Evolutionary conservation across 345 rosid genomes (phyloP).

Genomic region (Excoecaria agallocha): DNA sequence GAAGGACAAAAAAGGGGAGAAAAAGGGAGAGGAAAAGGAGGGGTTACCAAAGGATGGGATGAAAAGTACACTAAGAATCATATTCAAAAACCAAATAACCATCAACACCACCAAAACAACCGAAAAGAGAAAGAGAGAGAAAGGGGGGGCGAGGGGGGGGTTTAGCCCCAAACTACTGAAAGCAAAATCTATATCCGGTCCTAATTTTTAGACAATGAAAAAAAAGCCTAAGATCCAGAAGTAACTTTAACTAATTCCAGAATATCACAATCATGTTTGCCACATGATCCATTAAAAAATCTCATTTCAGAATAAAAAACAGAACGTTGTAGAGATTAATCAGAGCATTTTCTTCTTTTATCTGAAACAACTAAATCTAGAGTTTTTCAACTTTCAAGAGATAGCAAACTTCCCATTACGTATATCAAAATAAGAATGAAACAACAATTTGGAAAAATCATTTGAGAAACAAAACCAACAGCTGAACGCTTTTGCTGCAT

Average conservation of each 20-base stretch:
- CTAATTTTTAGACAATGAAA: not conserved
- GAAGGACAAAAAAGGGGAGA: not conserved
- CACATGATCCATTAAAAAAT: not conserved
- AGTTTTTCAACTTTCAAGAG: not conserved
- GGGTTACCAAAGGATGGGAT: not conserved
- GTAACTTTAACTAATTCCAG: not conserved
- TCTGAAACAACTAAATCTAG: not conserved
- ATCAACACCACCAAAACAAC: too few species aligned
- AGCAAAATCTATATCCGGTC: not conserved
- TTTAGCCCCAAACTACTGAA: not conserved
- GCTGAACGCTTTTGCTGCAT: not conserved
- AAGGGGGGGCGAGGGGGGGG: too few species aligned
- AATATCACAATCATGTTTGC: not conserved
- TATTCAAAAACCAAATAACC: not conserved
- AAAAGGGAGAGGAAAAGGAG: not conserved
- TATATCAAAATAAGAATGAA: not conserved
- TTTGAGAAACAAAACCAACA: not conserved
- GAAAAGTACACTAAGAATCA: not conserved
- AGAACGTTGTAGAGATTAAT: not conserved
- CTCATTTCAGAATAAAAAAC: not conserved
- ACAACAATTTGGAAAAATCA: not conserved
- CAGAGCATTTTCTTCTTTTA: not conserved
- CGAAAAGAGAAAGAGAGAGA: too few species aligned
- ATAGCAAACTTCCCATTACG: not conserved
- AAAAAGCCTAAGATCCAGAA: not conserved